phyloP scores from a whole-genome alignment of 306 rosid species.

The Rubus parviflorus region DNA sequence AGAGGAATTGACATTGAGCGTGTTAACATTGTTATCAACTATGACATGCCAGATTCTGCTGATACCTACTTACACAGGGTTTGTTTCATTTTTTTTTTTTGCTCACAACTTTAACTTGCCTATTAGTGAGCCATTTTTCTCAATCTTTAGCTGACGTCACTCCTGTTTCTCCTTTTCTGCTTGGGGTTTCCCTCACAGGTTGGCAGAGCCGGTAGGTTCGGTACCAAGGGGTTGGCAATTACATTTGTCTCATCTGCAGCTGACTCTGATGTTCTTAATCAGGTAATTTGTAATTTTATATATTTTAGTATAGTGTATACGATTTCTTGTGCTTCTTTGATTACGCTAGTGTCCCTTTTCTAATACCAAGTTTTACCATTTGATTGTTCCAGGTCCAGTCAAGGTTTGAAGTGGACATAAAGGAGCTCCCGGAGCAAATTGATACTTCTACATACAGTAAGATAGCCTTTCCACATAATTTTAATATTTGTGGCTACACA shows the following conservation, averaged over 20 bases:
- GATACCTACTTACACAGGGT: constrained; percentile 80
- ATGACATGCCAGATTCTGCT: constrained; percentile 80
- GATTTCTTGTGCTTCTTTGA: neutral
- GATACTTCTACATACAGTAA: constrained; percentile 94
- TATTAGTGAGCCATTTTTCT: neutral
- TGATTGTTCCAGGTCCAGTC: constrained; percentile 69
- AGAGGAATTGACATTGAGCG: constrained; percentile 88
- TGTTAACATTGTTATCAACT: constrained; percentile 76
- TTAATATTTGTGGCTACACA: neutral
- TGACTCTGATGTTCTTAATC: constrained; percentile 89
- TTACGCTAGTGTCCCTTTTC: neutral
- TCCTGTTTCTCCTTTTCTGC: neutral
- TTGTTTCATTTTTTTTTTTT: neutral
- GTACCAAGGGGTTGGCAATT: constrained; percentile 98
- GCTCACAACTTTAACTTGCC: neutral
- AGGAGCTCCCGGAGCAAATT: constrained; percentile 97
- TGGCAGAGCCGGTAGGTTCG: constrained; percentile 98
- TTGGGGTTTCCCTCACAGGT: constrained; percentile 44
- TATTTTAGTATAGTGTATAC: neutral
- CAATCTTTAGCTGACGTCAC: neutral
- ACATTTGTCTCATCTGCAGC: constrained; percentile 90
- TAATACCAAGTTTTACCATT: neutral
- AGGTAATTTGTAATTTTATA: constrained; percentile 41
- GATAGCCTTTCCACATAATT: constrained; percentile 7
- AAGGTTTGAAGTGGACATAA: constrained; percentile 97